A percentile compares a stretch with the other conserved stretches of the same genome.
Evolutionary conservation across 129 eudicot genomes (phyloP).

Genomic region (Chrysanthemum seticuspe): DNA sequence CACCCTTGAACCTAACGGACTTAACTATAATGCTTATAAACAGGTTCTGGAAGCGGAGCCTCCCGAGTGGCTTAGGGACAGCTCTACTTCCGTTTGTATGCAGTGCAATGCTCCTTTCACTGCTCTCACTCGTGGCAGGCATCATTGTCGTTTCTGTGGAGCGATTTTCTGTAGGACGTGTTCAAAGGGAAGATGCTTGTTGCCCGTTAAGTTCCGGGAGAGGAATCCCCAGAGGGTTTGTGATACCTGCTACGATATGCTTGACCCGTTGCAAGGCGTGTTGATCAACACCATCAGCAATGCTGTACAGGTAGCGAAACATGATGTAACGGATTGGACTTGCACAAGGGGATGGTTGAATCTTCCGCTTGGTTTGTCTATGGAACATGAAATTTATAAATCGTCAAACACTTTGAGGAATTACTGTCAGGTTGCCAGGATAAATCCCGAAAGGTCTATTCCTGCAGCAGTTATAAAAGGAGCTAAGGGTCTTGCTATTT

Average conservation of each 20-base stretch:
- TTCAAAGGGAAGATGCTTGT: constrained; percentile 89
- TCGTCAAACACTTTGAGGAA: constrained; percentile 70
- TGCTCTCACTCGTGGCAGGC: constrained; percentile 94
- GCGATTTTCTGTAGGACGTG: constrained; percentile 87
- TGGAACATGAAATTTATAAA: constrained; percentile 97
- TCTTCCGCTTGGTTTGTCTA: constrained; percentile 89
- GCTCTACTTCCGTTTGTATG: constrained; percentile 75
- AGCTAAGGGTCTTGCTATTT: constrained; percentile 90
- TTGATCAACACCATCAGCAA: constrained; percentile 91
- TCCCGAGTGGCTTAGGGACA: constrained; percentile 98
- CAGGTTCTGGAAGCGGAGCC: constrained; percentile 92
- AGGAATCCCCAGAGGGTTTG: constrained; percentile 99
- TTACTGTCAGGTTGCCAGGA: constrained; percentile 72
- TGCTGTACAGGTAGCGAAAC: constrained; percentile 92
- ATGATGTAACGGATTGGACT: constrained; percentile 99
- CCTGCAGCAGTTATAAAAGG: constrained; percentile 91
- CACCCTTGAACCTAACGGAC: constrained; percentile 46
- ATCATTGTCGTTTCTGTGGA: constrained; percentile 98
- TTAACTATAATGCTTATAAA: constrained; percentile 68
- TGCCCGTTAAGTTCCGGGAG: constrained; percentile 91
- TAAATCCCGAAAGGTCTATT: constrained; percentile 94
- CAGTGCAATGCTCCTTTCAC: constrained; percentile 93
- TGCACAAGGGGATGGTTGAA: constrained; percentile 93
- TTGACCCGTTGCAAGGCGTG: constrained; percentile 92
- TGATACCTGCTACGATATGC: constrained; percentile 92